Percentiles rank a stretch among this genome's conserved stretches.
Conservation (phyloP, 192 early-diverging fungal species). For the Coemansia sp. region DNA sequence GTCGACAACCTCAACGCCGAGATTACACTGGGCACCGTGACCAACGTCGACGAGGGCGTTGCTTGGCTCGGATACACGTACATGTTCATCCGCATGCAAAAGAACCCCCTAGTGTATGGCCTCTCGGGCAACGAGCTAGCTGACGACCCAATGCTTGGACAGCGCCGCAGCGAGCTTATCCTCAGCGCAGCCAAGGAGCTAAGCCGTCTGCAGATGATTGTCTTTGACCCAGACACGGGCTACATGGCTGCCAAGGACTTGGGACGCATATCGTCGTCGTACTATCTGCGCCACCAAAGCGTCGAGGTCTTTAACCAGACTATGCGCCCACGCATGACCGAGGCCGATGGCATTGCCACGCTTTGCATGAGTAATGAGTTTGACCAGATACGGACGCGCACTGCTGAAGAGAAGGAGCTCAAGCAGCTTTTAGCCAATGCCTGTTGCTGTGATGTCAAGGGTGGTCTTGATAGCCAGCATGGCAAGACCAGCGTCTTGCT, state of each 20-base stretch:
- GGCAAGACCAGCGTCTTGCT: conserved; percentile 95
- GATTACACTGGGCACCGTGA: conserved; percentile 92
- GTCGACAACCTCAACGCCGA: conserved; percentile 98
- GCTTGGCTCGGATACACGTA: conserved; percentile 98
- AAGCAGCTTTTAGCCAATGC: conserved; percentile 60
- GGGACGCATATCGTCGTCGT: conserved; percentile 89
- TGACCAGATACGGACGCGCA: conserved; percentile 87
- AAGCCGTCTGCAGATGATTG: conserved; percentile 89
- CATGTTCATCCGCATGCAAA: conserved; percentile 91
- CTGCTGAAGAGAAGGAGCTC: conserved; percentile 84
- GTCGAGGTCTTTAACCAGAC: conserved; percentile 84
- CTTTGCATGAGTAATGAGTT: conserved; percentile 91
- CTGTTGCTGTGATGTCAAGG: conserved; percentile 88
- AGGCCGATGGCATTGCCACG: conserved; percentile 89
- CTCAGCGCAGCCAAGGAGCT: conserved; percentile 70
- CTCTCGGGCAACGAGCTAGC: conserved; percentile 71
- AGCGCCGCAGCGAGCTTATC: conserved; percentile 81
- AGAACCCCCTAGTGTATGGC: conserved; percentile 94
- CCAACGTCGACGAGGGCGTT: conserved; percentile 91
- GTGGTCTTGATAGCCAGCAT: conserved; percentile 73
- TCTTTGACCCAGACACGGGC: conserved; percentile 78
- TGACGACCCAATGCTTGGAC: conserved; percentile 77
- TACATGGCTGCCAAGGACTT: conserved; percentile 87
- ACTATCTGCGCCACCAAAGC: conserved; percentile 85
- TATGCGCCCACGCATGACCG: conserved; percentile 88